These are phyloP conservation scores for Rauvolfia tetraphylla DNA, from an alignment of 257 asterid species.

Conservation along the genomic window DNA sequence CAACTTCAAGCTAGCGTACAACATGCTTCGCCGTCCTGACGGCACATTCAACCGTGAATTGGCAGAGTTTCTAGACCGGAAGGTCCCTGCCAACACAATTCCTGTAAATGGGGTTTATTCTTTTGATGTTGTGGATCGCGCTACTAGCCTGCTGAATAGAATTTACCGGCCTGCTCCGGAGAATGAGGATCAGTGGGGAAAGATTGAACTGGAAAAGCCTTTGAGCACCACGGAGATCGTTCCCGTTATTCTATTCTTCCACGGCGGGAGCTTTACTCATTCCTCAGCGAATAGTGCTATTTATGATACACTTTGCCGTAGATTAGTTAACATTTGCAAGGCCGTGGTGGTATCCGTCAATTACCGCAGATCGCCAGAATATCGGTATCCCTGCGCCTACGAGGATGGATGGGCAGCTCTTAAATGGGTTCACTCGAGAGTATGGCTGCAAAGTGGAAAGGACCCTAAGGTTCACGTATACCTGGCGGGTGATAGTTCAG, in stretches of 20 bases:
- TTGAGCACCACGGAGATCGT: conserved; percentile 34
- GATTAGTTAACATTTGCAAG: conserved; percentile 38
- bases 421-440: conserved; percentile 38
- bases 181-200: conserved; percentile 32
- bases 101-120: conserved; percentile 51
- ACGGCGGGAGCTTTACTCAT: conserved; percentile 49
- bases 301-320: conserved; percentile 46
- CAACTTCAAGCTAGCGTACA: conserved; percentile 44
- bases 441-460: conserved; percentile 39
- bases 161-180: conserved; percentile 36
- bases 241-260: conserved; percentile 41
- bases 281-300: conserved; percentile 48
- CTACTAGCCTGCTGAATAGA: conserved; percentile 32
- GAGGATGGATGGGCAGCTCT: conserved; percentile 49
- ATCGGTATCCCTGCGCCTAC: conserved; percentile 42
- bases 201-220: conserved; percentile 37
- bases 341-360: conserved; percentile 41
- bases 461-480: conserved; percentile 30
- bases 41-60: conserved; percentile 47
- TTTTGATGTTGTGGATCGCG: conserved; percentile 37
- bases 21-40: conserved; percentile 44
- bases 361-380: conserved; percentile 46
- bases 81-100: conserved; percentile 28
- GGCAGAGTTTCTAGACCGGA: conserved; percentile 46
- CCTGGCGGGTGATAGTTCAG: conserved; percentile 49